Base-by-base conservation (phyloP, 2,329 filamentous ascomycete genomes). In the Fusarium scirpi region DNA sequence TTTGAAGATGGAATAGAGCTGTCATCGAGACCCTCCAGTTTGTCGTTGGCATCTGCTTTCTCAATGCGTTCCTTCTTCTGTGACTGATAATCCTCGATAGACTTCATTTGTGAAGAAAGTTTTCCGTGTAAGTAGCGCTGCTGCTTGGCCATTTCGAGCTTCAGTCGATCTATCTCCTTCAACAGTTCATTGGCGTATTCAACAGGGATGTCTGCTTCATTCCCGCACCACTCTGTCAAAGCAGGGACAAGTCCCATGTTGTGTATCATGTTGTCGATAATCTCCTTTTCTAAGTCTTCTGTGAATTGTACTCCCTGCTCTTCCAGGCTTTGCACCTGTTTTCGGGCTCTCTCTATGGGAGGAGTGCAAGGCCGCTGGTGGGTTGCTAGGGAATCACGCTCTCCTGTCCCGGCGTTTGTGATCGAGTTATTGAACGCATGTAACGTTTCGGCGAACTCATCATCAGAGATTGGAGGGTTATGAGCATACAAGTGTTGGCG, bases 291-390 rank as follows among this genome's bases (percentile, higher is more conserved):
- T 45, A 61, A 40, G 5, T 43, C 51, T n/a, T 29, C 4, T 8
- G 61, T 43, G 12, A 74, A 24, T 1, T 53, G 30, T 8, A 48
- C 25, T 16, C 59, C 59, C 18, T 58, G 41, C 8, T 60, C 43
- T n/a, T 41, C n/a, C 15, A 74, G 53, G 6, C 43, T n/a, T 13
- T 63, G 25, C 8, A 65, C 22, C 8, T 60, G 29, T 45, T 62
- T 71, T 45, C 54, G 15, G 4, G 62, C 67, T 32, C 56, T 52
- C 30, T 69, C 60, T 9, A 55, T n/a, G 0, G 69, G 69, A 30
- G 62, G 71, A 22, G 64, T 74, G 27, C 54, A 52, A 12, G 69
- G 48, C 16, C 72, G 47, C 32, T 69, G 18, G 16, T 71, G 62
- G 16, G 24, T 22, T 3, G 61, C 62, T 10, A 69, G n/a, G 7